phyloP scores from a whole-genome alignment of 768 basidiomycete genomes.

The Lentinula aciculospora region DNA sequence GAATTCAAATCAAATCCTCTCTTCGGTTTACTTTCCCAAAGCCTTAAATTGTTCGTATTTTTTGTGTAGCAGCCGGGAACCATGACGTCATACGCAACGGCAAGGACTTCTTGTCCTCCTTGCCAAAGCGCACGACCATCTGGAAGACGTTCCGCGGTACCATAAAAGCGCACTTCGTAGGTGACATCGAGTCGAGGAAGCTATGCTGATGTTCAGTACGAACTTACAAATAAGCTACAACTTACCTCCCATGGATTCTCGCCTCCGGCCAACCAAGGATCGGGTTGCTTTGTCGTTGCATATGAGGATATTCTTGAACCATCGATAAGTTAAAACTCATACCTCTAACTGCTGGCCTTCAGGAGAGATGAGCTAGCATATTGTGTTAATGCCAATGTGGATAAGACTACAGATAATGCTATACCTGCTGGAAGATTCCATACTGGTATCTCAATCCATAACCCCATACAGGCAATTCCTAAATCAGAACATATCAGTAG shows the following conservation, averaged over 20 bases:
- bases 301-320: background rate
- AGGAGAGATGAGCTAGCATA: constrained; percentile 67
- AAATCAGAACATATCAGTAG: constrained; percentile 23
- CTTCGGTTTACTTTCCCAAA: constrained; percentile 84
- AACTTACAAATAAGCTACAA: background rate
- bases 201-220: constrained; percentile 12
- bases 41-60: constrained; percentile 86
- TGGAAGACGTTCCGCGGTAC: constrained; percentile 62
- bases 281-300: constrained; percentile 54
- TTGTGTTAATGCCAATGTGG: background rate
- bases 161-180: constrained; percentile 88
- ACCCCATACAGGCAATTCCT: constrained; percentile 91
- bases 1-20: constrained; percentile 90
- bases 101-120: constrained; percentile 91
- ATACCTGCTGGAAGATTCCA: constrained; percentile 85
- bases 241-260: constrained; percentile 70
- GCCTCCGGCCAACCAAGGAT: constrained; percentile 68
- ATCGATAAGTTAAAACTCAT: background rate
- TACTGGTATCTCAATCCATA: constrained; percentile 92
- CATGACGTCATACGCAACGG: constrained; percentile 92
- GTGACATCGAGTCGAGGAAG: constrained; percentile 79
- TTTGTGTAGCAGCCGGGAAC: constrained; percentile 82
- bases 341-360: constrained; percentile 79
- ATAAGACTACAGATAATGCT: background rate
- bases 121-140: constrained; percentile 69